Base-by-base conservation (phyloP, 2,329 filamentous ascomycete species). In the Trichoderma cornu-damae region DNA sequence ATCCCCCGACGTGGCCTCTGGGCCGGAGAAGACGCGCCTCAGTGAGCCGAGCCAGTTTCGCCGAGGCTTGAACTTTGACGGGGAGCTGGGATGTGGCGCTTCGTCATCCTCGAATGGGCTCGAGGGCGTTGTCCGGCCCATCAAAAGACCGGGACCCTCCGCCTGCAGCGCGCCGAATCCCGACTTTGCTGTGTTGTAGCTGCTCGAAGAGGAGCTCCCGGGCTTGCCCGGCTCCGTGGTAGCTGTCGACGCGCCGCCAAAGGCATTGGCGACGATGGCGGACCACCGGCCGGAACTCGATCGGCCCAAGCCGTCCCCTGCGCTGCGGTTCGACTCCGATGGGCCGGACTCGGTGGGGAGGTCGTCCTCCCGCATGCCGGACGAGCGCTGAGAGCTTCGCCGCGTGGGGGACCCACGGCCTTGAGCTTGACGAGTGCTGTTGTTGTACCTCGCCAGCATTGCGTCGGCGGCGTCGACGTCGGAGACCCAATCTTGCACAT, bases 1-100 rank as follows among this genome's bases (percentile, higher is more conserved):
- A 11, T 57, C 63, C 22, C 64, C 64, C 14, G 67, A 66, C 24
- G 64, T 65, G 7, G 71, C 69, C 46, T 72, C 68, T 4, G 79
- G 79, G 38, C 72, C 78, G 50, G 70, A 72, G 42, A 89, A 82
- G 9, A 86, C 85, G 35, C 86, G 79, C 16, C 82, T 78, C 18
- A 91, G 69, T 47, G 83, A 88, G 20, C 87, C 87, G 9, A 91
- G 74, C 84, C 86, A 89, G 22, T 80, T 80, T n/a, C 79, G 73
- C 3, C 78, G 71, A 40, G 77, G 73, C 66, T 83, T 85, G 11
- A 65, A 72, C 72, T 85, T 79, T 67, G 82, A 82, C 18, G 85
- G 77, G 51, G 80, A 82, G 0, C 80, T 76, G 1, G 79, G 75
- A n/a, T 67, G 7, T 65, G 66, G 32, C 67, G 67, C 69, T 18